Conservation (phyloP, 2,329 filamentous ascomycete species). For the Colletotrichum ledebouriae region DNA sequence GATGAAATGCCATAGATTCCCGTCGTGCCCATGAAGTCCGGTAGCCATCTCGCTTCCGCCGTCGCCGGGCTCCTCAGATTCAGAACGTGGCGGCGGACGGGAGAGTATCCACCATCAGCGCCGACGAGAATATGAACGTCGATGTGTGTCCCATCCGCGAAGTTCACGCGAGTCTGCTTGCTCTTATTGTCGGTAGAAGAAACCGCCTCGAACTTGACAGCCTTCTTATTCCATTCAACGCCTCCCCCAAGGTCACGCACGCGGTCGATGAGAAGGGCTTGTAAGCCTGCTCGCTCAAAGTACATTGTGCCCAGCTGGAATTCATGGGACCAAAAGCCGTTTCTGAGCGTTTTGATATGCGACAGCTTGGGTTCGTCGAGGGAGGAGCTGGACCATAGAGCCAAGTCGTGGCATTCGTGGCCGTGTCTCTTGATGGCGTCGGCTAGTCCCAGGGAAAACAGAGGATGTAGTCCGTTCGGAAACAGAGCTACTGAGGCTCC, state of each 20-base stretch:
- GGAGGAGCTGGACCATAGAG: constrained; percentile 18
- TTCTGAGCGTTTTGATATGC: constrained; percentile 22
- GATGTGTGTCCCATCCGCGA: constrained; percentile 27
- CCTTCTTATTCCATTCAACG: constrained; percentile 44
- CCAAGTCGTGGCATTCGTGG: constrained; percentile 24
- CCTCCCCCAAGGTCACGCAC: constrained; percentile 43
- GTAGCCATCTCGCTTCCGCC: constrained; percentile 44
- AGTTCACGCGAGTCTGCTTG: neutral
- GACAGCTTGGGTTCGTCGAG: neutral
- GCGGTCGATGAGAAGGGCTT: constrained; percentile 42
- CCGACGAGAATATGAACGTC: constrained; percentile 44
- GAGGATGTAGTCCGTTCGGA: constrained; percentile 45
- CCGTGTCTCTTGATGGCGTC: constrained; percentile 31
- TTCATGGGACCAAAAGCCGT: constrained; percentile 44
- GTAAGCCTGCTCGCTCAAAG: constrained; percentile 44
- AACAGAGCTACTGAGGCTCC: constrained; percentile 46
- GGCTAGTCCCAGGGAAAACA: constrained; percentile 43
- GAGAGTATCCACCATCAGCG: constrained; percentile 45
- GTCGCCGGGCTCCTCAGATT: constrained; percentile 39
- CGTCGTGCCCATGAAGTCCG: constrained; percentile 44
- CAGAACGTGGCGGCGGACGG: constrained; percentile 44
- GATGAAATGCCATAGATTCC: constrained; percentile 46
- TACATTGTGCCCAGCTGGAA: constrained; percentile 43
- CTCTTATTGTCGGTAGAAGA: neutral
- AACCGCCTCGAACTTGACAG: constrained; percentile 9